phyloP scores from a whole-genome alignment of 2,329 filamentous ascomycete species.

The Cercospora citrullina region DNA sequence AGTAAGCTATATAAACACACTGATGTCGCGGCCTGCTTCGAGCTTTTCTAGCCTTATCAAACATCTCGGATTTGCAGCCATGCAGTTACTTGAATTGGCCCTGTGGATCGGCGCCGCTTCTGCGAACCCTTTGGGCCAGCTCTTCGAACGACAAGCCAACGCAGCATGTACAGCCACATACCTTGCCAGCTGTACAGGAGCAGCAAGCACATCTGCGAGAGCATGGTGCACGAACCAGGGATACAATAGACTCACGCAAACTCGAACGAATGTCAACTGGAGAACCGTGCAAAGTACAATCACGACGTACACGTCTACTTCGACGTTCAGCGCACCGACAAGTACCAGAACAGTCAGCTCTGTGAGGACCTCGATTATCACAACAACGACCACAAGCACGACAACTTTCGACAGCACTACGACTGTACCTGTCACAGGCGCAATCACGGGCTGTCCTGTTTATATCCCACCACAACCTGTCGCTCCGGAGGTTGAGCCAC shows the following conservation, averaged over 20 bases:
- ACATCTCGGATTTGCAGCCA: neutral
- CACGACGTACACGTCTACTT: conserved; percentile 5
- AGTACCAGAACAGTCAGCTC: conserved; percentile 8
- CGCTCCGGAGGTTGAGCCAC: neutral
- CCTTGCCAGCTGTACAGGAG: conserved; percentile 6
- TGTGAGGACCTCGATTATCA: neutral
- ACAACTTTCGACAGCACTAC: conserved; percentile 1
- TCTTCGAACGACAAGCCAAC: conserved; percentile 5
- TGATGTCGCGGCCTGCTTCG: neutral
- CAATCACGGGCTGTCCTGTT: neutral
- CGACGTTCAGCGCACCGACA: conserved; percentile 3
- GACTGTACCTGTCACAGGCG: neutral
- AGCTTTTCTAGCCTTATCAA: neutral
- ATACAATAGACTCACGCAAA: neutral
- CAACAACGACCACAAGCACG: neutral
- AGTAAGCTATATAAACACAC: neutral
- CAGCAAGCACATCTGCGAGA: conserved; percentile 4
- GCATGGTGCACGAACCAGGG: conserved; percentile 3
- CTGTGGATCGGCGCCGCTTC: conserved; percentile 4
- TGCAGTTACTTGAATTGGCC: neutral
- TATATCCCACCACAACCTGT: neutral
- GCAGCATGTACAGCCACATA: conserved; percentile 6
- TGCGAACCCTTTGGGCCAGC: neutral
- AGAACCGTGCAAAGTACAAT: neutral
- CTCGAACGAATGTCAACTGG: neutral